A percentile compares a stretch with the other conserved stretches of the same genome.
Conservation (phyloP, 768 basidiomycete genomes). For the Termitomyces sp. region DNA sequence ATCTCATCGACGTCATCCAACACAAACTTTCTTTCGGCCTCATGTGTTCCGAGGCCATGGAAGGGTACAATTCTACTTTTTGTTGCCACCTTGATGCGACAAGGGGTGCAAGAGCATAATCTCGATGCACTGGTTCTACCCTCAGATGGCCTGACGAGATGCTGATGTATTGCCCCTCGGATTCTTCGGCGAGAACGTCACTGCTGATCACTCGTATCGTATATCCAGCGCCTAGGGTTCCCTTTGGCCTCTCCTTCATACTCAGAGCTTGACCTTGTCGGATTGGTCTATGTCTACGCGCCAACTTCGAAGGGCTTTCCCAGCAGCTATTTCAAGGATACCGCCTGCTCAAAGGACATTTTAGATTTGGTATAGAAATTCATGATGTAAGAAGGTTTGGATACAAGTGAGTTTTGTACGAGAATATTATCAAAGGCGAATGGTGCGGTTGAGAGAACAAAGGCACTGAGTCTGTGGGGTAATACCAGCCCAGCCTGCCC, state of each 20-base stretch:
- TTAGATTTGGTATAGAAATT: neutral
- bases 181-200: conserved; percentile 46
- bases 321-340: neutral
- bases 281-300: conserved; percentile 55
- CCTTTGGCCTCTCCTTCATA: no score
- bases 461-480: no score
- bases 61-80: conserved; percentile 38
- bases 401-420: no score
- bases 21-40: conserved; percentile 23
- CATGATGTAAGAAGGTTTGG: no score
- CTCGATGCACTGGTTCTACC: conserved; percentile 55
- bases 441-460: no score
- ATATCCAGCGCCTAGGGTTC: conserved; percentile 51
- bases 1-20: neutral
- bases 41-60: conserved; percentile 33
- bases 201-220: conserved; percentile 29
- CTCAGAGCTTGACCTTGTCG: conserved; percentile 53
- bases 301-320: neutral
- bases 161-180: conserved; percentile 49
- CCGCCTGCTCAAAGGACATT: neutral
- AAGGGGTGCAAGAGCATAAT: conserved; percentile 37
- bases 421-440: no score
- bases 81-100: conserved; percentile 46
- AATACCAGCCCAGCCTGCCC: no score
- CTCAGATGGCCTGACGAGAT: conserved; percentile 30